Percentiles rank a stretch among this genome's conserved stretches.
Conservation (phyloP, 2,329 filamentous ascomycete species). For the Trichoderma simmonsii region DNA sequence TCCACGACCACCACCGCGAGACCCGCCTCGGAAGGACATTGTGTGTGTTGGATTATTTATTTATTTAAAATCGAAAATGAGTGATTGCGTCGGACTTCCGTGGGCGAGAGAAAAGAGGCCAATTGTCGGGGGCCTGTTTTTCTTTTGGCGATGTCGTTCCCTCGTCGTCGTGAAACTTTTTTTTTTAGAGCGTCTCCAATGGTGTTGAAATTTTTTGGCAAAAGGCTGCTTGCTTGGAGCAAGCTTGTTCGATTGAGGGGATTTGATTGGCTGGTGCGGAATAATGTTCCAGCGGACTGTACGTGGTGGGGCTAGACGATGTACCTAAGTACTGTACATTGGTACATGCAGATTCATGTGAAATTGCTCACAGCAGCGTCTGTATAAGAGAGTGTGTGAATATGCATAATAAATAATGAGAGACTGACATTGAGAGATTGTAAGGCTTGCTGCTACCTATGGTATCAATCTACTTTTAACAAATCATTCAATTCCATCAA, state of each 20-base stretch:
- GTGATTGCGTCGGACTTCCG: not conserved
- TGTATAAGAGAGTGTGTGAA: not conserved
- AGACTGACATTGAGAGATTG: not conserved
- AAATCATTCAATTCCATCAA: not conserved
- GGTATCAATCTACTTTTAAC: not conserved
- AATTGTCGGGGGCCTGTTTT: constrained; percentile 1
- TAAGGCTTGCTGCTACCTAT: not conserved
- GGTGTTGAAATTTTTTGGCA: constrained; percentile 18
- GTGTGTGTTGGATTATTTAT: not conserved
- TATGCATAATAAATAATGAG: not conserved
- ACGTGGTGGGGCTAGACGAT: not conserved
- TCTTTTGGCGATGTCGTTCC: not conserved
- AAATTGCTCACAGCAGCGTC: not conserved
- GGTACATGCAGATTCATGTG: not conserved
- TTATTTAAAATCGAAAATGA: not conserved
- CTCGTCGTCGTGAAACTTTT: constrained; percentile 10
- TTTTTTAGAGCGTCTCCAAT: constrained; percentile 5
- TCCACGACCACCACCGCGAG: constrained; percentile 30
- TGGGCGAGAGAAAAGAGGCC: not conserved
- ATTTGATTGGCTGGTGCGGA: constrained; percentile 22
- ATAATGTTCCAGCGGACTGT: constrained; percentile 15
- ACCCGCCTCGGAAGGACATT: constrained; percentile 37
- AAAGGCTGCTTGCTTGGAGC: not conserved
- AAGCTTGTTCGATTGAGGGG: constrained; percentile 4
- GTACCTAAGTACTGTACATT: not conserved